phyloP scores from a whole-genome alignment of 768 basidiomycete species.

The Gymnopilus junonius region DNA sequence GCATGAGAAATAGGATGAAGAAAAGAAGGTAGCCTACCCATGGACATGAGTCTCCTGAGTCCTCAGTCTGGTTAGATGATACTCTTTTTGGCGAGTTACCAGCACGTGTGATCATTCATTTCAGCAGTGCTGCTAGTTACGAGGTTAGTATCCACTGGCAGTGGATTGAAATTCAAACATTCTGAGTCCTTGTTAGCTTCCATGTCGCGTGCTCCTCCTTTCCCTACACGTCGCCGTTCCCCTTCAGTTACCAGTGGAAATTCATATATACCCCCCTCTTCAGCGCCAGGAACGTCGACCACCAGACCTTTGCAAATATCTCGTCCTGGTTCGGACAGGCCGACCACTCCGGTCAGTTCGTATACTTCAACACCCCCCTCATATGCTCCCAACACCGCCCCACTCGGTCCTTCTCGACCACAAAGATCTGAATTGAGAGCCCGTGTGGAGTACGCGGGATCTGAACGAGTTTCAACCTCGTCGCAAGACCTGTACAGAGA shows the following conservation, averaged over 20 bases:
- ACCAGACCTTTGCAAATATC: conserved; percentile 67
- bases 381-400: conserved; percentile 42
- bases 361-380: conserved; percentile 41
- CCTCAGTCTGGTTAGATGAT: no score
- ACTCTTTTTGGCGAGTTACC: not conserved
- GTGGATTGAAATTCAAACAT: not conserved
- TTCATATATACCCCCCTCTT: conserved; percentile 39
- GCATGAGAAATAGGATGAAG: conserved; percentile 21
- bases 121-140: no score
- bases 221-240: conserved; percentile 57
- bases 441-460: conserved; percentile 57
- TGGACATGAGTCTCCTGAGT: not conserved
- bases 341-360: conserved; percentile 52
- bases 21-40: conserved; percentile 34
- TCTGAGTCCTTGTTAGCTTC: not conserved
- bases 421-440: conserved; percentile 69
- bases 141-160: not conserved
- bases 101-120: not conserved
- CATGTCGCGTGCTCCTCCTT: conserved; percentile 67
- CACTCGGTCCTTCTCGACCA: conserved; percentile 63
- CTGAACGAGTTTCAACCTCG: conserved; percentile 52
- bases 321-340: conserved; percentile 56
- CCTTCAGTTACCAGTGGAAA: conserved; percentile 48
- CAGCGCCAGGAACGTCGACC: conserved; percentile 35
- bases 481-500: conserved; percentile 52